These are phyloP conservation scores for Globisporangium lucens DNA, from an alignment of 352 stramenopile species.

Conservation along the genomic window DNA sequence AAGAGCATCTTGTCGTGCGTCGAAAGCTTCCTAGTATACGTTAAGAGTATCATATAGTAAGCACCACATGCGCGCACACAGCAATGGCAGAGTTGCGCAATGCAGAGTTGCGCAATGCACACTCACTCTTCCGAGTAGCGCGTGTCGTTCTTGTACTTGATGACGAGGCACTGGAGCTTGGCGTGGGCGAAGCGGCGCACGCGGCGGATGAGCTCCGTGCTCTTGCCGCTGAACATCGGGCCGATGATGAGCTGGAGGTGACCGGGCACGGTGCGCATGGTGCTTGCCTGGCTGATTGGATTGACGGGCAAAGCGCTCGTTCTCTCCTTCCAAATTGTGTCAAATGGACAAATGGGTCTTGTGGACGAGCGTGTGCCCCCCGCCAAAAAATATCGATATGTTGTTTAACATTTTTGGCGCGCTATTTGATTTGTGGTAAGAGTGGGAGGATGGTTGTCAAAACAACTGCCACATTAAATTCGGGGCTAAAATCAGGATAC, in stretches of 20 bases:
- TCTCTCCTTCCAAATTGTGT: not conserved
- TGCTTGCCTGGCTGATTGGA: not conserved
- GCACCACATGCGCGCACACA: not conserved
- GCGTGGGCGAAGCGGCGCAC: constrained; percentile 79
- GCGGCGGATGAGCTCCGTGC: constrained; percentile 81
- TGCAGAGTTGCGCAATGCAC: not conserved
- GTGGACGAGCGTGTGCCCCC: not conserved
- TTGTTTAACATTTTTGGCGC: constrained; percentile 3
- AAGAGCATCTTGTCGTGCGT: constrained; percentile 79
- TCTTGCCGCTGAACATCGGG: constrained; percentile 89
- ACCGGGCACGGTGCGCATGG: constrained; percentile 34
- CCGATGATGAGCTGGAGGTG: constrained; percentile 83
- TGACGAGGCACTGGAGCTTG: constrained; percentile 72
- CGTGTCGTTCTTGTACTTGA: constrained; percentile 81
- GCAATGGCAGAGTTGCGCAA: not conserved
- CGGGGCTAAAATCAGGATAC: not conserved
- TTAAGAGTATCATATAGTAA: not conserved
- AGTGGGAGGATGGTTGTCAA: constrained; percentile 1
- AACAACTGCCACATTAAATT: not conserved
- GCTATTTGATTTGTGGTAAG: constrained; percentile 5
- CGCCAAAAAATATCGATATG: constrained; percentile 1
- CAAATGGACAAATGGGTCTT: constrained; percentile 9
- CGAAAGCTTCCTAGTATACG: constrained; percentile 47
- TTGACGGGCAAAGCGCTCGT: not conserved
- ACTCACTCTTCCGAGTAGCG: constrained; percentile 70